Evolutionary conservation across 352 stramenopile species (phyloP).

Genomic region (Globisporangium abappressorium): DNA sequence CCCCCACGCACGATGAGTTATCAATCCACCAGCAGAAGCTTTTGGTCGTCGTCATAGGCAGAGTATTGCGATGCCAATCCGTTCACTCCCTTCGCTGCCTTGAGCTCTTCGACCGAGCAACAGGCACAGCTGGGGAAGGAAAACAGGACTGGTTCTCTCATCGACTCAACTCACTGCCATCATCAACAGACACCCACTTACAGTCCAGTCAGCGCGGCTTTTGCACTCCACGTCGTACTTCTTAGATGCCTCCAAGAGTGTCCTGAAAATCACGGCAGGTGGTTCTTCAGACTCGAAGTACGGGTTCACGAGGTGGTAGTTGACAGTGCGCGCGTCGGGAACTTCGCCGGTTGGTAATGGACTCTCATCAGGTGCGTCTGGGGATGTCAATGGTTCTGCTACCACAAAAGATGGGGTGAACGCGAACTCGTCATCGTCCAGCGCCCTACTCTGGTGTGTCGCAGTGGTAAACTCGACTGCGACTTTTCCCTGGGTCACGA

Average conservation of each 20-base stretch:
- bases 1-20: background rate
- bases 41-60: constrained; percentile 18
- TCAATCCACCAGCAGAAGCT: constrained; percentile 10
- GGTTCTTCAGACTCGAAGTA: constrained; percentile 68
- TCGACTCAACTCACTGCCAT: constrained; percentile 15
- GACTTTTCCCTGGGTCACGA: constrained; percentile 27
- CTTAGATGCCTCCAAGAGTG: constrained; percentile 45
- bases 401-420: constrained; percentile 2
- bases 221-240: constrained; percentile 49
- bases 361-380: background rate
- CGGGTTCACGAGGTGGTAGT: constrained; percentile 65
- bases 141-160: background rate
- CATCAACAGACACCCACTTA: constrained; percentile 31
- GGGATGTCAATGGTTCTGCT: background rate
- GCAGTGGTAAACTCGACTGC: constrained; percentile 20
- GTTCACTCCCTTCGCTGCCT: background rate
- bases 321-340: constrained; percentile 40
- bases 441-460: background rate
- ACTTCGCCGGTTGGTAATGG: constrained; percentile 46
- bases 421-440: constrained; percentile 31
- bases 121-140: background rate
- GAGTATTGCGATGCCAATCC: background rate
- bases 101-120: background rate
- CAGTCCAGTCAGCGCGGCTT: constrained; percentile 54
- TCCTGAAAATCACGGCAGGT: constrained; percentile 40